Evolutionary conservation across 371 early-diverging fungal genomes (phyloP).

Genomic region (Nematocida ausubeli): DNA sequence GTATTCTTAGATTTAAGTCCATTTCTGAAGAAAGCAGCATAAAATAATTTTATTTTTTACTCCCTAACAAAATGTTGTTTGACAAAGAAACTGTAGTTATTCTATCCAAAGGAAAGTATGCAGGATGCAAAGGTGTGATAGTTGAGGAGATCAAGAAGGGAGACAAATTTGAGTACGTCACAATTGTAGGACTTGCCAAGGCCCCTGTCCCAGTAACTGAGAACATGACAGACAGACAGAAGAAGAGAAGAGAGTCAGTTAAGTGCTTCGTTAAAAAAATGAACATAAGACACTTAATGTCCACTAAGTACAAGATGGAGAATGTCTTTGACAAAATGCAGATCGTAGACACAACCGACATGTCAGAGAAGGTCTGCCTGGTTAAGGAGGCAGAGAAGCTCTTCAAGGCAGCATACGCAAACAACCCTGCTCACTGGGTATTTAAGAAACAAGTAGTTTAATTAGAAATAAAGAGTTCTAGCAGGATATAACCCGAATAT

Average conservation of each 20-base stretch:
- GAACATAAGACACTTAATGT: conserved; percentile 63
- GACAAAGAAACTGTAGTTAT: conserved; percentile 49
- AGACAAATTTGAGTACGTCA: conserved; percentile 18
- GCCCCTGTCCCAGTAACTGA: conserved; percentile 60
- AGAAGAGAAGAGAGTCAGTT: conserved; percentile 58
- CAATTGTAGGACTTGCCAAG: conserved; percentile 63
- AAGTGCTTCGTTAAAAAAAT: conserved; percentile 63
- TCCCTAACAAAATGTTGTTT: conserved; percentile 27
- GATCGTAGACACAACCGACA: conserved; percentile 37
- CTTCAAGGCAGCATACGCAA: conserved; percentile 55
- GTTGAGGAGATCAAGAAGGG: conserved; percentile 52
- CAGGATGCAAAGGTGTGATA: conserved; percentile 65
- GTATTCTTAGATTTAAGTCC: conserved; percentile 23
- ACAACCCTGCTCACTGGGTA: conserved; percentile 58
- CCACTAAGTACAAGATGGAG: conserved; percentile 66
- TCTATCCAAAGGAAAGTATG: conserved; percentile 62
- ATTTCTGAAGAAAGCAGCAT: background rate
- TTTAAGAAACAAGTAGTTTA: conserved; percentile 63
- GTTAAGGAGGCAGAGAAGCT: conserved; percentile 55
- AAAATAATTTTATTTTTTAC: conserved; percentile 36
- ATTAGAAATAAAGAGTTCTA: conserved; percentile 19
- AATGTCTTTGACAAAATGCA: conserved; percentile 51
- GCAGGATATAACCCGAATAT: background rate
- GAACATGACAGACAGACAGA: conserved; percentile 59
- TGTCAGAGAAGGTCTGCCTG: conserved; percentile 40